phyloP scores from a whole-genome alignment of 805 yeast genomes.

The Crinitomyces ghanaensis region DNA sequence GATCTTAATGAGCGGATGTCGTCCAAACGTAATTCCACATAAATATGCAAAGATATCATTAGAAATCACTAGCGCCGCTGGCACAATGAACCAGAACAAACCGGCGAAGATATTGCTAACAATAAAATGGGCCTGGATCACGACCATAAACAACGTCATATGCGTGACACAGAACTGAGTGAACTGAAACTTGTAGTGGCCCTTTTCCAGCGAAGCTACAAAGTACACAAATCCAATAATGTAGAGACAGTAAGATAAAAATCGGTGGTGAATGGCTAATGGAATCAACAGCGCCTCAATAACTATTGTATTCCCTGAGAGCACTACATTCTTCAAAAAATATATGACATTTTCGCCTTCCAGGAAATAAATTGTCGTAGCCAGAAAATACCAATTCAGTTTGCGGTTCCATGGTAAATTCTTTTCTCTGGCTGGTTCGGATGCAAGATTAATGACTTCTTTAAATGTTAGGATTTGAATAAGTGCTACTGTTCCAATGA shows the following conservation, averaged over 20 bases:
- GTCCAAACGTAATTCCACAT: constrained; percentile 94
- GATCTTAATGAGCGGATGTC: constrained; percentile 80
- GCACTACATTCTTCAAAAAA: constrained; percentile 46
- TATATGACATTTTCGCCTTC: constrained; percentile 76
- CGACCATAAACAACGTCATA: constrained; percentile 82
- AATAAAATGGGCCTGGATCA: constrained; percentile 87
- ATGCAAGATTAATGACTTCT: constrained; percentile 78
- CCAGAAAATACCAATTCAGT: constrained; percentile 86
- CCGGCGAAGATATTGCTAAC: constrained; percentile 84
- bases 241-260: constrained; percentile 73
- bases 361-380: constrained; percentile 77
- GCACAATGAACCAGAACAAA: constrained; percentile 86
- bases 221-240: constrained; percentile 82
- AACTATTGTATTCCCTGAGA: constrained; percentile 23
- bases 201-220: constrained; percentile 80
- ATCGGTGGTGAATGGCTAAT: constrained; percentile 66
- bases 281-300: constrained; percentile 40
- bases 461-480: constrained; percentile 78
- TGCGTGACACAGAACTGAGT: constrained; percentile 89
- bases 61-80: constrained; percentile 82
- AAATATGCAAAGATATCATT: constrained; percentile 94
- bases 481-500: constrained; percentile 56
- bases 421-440: constrained; percentile 74
- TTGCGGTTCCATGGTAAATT: constrained; percentile 71
- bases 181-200: constrained; percentile 83